Base-by-base conservation (phyloP, 2,329 filamentous ascomycete species). In the Claviceps pusilla region DNA sequence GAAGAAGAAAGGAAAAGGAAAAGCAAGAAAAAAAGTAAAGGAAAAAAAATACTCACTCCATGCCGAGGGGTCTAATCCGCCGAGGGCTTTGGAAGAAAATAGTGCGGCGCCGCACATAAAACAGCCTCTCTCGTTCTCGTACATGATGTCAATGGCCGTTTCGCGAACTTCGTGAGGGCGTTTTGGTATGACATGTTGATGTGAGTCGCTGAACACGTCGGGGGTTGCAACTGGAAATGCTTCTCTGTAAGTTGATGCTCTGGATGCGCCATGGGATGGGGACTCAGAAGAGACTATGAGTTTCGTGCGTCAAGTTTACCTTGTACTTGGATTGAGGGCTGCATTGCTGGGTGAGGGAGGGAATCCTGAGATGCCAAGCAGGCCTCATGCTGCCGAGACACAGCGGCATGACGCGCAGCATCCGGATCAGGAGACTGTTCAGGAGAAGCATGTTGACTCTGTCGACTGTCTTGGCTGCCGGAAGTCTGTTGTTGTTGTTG, bases 61-160 rank as follows among this genome's bases (percentile, higher is more conserved):
- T 0, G 89, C 76, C 7, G 86, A 70, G 0, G 90, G 89, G 64
- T 98, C 93, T 50, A 95, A 79, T 57, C 87, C 86, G 41, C 95
- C 82, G 1, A 98, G 77, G 1, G 90, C 91, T 58, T 84, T 85
- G 7, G 82, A 79, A 1, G 90, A 95, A 73, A 96, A 98, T n/a
- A 94, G 77, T 0, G 90, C 84, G 12, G 89, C 79, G 33, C 93
- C 91, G 63, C 91, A 97, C 57, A 95, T 75, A 64, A 96, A 95
- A 43, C 82, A 83, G 11, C 93, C 93, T 55, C 93, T 80, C 71
- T 98, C 87, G 64, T 98, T 98, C 68, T 98, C 93, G 68, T 95
- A 97, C 0, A 98, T 75, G 5, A 97, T 79, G 59, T 98, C 93
- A 57, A 97, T 82, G 33, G 79, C 83, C 2, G 74, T 73, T 59